phyloP scores from a whole-genome alignment of 2,329 filamentous ascomycete species.

The Penicillium sp. region DNA sequence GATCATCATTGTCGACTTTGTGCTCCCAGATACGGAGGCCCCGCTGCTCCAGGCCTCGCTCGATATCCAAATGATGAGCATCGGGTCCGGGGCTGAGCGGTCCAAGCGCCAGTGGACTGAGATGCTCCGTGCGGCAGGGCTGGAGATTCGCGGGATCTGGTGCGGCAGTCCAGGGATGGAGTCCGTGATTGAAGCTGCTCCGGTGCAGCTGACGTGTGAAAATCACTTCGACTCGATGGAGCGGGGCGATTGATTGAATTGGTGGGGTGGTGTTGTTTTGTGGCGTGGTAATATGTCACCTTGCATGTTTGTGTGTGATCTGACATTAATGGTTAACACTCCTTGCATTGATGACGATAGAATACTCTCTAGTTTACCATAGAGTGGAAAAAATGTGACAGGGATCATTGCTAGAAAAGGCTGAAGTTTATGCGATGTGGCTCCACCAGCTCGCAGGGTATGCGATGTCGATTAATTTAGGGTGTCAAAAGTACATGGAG shows the following conservation, averaged over 20 bases:
- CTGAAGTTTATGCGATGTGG: neutral
- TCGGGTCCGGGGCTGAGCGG: conserved; percentile 40
- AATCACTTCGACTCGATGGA: neutral
- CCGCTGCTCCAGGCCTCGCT: conserved; percentile 36
- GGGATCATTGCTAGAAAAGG: neutral
- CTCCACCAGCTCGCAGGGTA: neutral
- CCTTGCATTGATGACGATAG: neutral
- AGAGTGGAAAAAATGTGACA: neutral
- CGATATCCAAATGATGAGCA: conserved; percentile 48
- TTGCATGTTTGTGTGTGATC: neutral
- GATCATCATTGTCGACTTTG: conserved; percentile 43
- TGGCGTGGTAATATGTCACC: neutral
- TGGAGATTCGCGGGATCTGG: conserved; percentile 38
- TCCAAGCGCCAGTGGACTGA: conserved; percentile 39
- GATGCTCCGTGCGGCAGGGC: conserved; percentile 33
- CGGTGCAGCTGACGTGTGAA: neutral
- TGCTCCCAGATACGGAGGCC: conserved; percentile 36
- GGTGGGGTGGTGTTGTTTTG: neutral
- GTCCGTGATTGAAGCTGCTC: conserved; percentile 36
- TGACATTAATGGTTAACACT: neutral
- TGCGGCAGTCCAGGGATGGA: conserved; percentile 32
- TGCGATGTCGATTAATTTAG: neutral
- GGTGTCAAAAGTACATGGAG: neutral
- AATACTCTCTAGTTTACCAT: neutral
- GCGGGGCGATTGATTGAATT: neutral